Conservation (phyloP, 1,284 basidiomycete species). For the Melampsora abietis-canadensis region DNA sequence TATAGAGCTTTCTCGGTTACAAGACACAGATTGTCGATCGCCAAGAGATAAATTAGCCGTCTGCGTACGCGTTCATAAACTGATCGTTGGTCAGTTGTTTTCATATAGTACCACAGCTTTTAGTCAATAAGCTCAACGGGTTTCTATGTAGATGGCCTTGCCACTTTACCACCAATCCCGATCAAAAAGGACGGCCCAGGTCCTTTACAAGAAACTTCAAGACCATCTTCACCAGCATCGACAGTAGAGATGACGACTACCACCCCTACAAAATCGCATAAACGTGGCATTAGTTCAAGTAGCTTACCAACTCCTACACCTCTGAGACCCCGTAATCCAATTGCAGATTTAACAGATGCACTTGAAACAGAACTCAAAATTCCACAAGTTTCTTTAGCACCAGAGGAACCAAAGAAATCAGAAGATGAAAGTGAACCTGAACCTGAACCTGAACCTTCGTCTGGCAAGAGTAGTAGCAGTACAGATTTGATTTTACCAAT, state of each 20-base stretch:
- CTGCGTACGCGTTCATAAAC: conserved; percentile 32
- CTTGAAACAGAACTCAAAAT: conserved; percentile 29
- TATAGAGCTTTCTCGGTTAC: conserved; percentile 25
- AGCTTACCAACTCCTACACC: conserved; percentile 30
- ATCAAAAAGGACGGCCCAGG: conserved; percentile 48
- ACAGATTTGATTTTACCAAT: conserved; percentile 77
- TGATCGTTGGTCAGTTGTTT: conserved; percentile 39
- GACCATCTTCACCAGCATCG: neutral
- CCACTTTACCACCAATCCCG: conserved; percentile 49
- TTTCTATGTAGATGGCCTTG: conserved; percentile 45
- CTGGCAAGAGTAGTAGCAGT: conserved; percentile 47
- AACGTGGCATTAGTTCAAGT: neutral
- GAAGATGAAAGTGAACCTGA: conserved; percentile 8
- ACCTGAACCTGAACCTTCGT: neutral
- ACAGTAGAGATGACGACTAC: conserved; percentile 51
- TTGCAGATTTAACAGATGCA: conserved; percentile 30
- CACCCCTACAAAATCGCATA: neutral
- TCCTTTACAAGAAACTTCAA: neutral
- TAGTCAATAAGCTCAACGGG: neutral
- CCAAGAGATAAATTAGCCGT: conserved; percentile 36
- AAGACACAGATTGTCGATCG: conserved; percentile 36
- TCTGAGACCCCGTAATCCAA: conserved; percentile 11
- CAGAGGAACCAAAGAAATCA: neutral
- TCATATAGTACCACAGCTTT: neutral
- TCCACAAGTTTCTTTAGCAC: conserved; percentile 8